A percentile compares a stretch with the other conserved stretches of the same genome.
These are phyloP conservation scores for Gossypioides kirkii DNA, from an alignment of 345 rosid genomes.

Conservation along the genomic window DNA sequence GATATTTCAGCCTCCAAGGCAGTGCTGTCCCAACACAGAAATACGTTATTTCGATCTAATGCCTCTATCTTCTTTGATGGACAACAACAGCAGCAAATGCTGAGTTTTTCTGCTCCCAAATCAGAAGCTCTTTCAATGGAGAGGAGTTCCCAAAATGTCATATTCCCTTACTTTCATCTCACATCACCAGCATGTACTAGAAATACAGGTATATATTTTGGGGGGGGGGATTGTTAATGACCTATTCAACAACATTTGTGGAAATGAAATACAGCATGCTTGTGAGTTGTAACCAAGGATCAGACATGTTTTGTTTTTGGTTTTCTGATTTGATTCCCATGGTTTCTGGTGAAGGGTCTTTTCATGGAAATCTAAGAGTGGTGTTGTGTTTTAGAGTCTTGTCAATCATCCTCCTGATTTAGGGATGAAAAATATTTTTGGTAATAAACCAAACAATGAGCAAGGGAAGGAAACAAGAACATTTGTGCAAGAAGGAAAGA, in stretches of 20 bases:
- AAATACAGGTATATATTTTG: slow-evolving; percentile 32
- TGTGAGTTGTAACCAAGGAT: slow-evolving; percentile 8
- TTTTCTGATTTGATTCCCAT: not conserved
- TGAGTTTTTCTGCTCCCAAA: slow-evolving; percentile 55
- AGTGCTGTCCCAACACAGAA: slow-evolving; percentile 32
- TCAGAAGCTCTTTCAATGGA: slow-evolving; percentile 30
- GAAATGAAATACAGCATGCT: not conserved
- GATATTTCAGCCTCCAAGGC: slow-evolving; percentile 32
- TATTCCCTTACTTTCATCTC: slow-evolving; percentile 44
- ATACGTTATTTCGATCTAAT: slow-evolving; percentile 33
- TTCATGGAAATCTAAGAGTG: slow-evolving; percentile 22
- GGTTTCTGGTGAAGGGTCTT: slow-evolving; percentile 26
- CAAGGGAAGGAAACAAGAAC: slow-evolving; percentile 14
- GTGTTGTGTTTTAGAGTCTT: slow-evolving; percentile 27
- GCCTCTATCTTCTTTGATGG: slow-evolving; percentile 32
- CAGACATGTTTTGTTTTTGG: slow-evolving; percentile 11
- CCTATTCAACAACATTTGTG: not conserved
- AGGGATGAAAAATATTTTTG: not conserved
- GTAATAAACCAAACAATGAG: slow-evolving; percentile 14
- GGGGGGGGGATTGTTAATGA: not conserved
- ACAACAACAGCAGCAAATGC: slow-evolving; percentile 37
- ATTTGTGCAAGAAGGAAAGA: not conserved
- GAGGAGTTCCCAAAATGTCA: slow-evolving; percentile 22
- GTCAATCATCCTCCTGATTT: slow-evolving; percentile 25
- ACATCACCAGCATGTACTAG: slow-evolving; percentile 32